These are phyloP conservation scores for Backusella parvicylindrica DNA, from an alignment of 192 early-diverging fungal species.

Conservation along the genomic window DNA sequence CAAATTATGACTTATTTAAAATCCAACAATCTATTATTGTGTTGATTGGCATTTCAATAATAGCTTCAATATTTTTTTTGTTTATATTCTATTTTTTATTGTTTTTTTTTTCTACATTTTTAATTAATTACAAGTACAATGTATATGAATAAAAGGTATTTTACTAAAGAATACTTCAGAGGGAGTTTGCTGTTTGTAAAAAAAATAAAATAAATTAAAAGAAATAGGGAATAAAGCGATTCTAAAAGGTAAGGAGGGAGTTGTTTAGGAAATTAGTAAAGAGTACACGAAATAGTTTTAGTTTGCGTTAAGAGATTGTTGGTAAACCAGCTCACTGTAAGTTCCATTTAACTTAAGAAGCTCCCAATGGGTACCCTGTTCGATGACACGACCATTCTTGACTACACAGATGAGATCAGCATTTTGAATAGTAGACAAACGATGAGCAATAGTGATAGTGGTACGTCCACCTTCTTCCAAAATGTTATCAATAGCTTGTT, in stretches of 20 bases:
- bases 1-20: background rate
- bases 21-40: background rate
- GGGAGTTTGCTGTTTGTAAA: background rate
- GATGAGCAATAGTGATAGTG: slow-evolving; percentile 68
- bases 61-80: background rate
- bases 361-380: slow-evolving; percentile 62
- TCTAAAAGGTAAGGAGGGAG: background rate
- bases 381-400: slow-evolving; percentile 60
- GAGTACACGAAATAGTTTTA: slow-evolving; percentile 6
- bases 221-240: background rate
- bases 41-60: background rate
- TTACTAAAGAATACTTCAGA: background rate
- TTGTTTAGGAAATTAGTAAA: background rate
- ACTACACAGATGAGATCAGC: slow-evolving; percentile 71
- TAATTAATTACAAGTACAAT: background rate
- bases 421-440: slow-evolving; percentile 66
- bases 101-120: background rate
- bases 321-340: slow-evolving; percentile 62
- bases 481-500: slow-evolving; percentile 61
- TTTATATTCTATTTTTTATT: background rate
- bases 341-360: slow-evolving; percentile 51
- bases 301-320: slow-evolving; percentile 50
- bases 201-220: background rate
- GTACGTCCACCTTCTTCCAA: slow-evolving; percentile 57
- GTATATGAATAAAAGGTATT: slow-evolving; percentile 1